Evolutionary conservation across 2,329 filamentous ascomycete species (phyloP).

Genomic region (Stromatinia cepivora): DNA sequence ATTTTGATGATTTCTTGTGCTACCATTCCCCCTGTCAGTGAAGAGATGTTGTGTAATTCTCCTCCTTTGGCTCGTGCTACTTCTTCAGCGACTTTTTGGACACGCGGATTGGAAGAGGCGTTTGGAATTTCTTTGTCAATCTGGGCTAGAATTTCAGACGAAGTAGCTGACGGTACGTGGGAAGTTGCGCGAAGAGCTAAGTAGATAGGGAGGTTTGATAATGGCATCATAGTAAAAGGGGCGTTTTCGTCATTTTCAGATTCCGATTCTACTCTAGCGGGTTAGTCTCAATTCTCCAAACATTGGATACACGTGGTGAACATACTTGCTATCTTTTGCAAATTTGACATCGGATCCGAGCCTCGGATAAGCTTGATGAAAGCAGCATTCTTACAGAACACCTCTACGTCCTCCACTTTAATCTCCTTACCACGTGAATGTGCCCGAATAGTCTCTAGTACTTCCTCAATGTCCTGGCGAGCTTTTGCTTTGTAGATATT

Average conservation of each 20-base stretch:
- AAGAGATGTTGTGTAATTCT: conserved; percentile 90
- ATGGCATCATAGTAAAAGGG: conserved; percentile 40
- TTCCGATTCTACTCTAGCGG: conserved; percentile 50
- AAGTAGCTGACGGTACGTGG: conserved; percentile 47
- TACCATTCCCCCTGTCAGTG: conserved; percentile 84
- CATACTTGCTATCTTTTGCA: conserved; percentile 37
- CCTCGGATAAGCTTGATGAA: conserved; percentile 83
- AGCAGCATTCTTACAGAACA: conserved; percentile 93
- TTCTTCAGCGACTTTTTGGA: conserved; percentile 60
- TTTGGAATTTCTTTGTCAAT: conserved; percentile 49
- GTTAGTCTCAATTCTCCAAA: conserved; percentile 33
- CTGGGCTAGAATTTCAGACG: conserved; percentile 55
- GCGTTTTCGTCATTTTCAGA: conserved; percentile 56
- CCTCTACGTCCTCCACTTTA: conserved; percentile 73
- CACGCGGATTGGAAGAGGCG: conserved; percentile 51
- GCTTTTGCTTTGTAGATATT: conserved; percentile 92
- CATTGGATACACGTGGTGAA: background rate
- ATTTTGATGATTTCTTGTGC: conserved; percentile 98
- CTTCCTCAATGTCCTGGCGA: conserved; percentile 72
- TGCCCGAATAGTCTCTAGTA: conserved; percentile 63
- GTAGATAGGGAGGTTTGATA: conserved; percentile 68
- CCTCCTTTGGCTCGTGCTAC: conserved; percentile 75
- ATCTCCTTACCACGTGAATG: conserved; percentile 54
- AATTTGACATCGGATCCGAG: conserved; percentile 25
- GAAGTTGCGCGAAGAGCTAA: conserved; percentile 61